A percentile compares a stretch with the other conserved stretches of the same genome.
These are phyloP conservation scores for Jacaranda mimosifolia DNA, from an alignment of 257 asterid genomes.

Conservation along the genomic window DNA sequence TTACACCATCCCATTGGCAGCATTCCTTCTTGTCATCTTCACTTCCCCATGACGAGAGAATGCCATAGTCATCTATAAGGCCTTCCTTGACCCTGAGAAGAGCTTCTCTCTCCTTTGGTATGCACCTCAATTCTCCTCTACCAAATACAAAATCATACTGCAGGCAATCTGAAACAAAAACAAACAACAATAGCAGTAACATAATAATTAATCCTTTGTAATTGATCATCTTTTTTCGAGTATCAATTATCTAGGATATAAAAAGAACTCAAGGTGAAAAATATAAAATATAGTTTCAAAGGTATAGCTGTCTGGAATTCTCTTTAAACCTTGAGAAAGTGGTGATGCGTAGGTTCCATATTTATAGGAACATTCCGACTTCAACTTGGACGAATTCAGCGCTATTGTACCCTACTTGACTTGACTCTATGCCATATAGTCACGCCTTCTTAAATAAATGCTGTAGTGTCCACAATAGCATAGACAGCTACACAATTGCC, in stretches of 20 bases:
- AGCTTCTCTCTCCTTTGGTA: constrained; percentile 43
- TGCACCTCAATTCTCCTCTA: constrained; percentile 33
- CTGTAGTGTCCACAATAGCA: no score
- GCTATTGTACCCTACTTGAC: no score
- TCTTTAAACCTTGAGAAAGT: no score
- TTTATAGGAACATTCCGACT: no score
- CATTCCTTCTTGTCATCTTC: constrained; percentile 45
- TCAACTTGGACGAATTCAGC: no score
- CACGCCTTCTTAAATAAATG: no score
- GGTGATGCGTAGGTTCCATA: background rate
- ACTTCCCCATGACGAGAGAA: constrained; percentile 44
- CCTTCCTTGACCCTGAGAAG: constrained; percentile 49
- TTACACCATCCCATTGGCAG: constrained; percentile 50
- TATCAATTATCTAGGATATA: no score
- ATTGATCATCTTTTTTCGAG: background rate
- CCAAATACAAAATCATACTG: background rate
- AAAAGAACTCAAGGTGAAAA: background rate
- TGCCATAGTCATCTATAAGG: constrained; percentile 25
- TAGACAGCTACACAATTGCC: no score
- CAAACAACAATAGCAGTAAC: background rate
- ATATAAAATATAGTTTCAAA: background rate
- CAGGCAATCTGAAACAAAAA: background rate
- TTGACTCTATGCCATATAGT: no score
- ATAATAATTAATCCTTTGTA: background rate
- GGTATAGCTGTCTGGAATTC: background rate